Evolutionary conservation across 2,329 filamentous ascomycete species (phyloP).

Genomic region (Aspergillus viridinutans): DNA sequence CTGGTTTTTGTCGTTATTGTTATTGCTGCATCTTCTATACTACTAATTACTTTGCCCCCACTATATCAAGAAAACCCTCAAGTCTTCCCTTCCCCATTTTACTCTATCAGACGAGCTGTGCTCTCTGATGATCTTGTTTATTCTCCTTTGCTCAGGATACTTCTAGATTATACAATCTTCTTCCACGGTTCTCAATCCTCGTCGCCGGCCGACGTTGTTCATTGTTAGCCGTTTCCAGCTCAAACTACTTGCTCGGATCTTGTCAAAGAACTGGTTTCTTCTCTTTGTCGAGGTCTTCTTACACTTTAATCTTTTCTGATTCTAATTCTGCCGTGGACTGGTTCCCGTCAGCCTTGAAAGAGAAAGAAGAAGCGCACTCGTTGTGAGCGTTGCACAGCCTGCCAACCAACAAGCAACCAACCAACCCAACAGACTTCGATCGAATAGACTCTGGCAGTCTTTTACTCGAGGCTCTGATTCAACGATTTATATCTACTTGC

Average conservation of each 20-base stretch:
- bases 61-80: conserved; percentile 29
- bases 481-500: conserved; percentile 10
- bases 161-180: conserved; percentile 20
- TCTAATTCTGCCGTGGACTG: conserved; percentile 30
- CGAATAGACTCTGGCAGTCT: conserved; percentile 29
- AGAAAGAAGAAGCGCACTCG: conserved; percentile 13
- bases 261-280: conserved; percentile 1
- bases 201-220: conserved; percentile 33
- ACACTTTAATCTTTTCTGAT: conserved; percentile 12
- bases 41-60: conserved; percentile 8
- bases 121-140: conserved; percentile 30
- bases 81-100: conserved; percentile 21
- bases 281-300: conserved; percentile 8
- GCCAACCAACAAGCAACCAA: conserved; percentile 14
- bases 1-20: conserved; percentile 44
- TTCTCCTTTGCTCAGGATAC: conserved; percentile 25
- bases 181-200: conserved; percentile 17
- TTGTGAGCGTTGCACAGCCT: conserved; percentile 12
- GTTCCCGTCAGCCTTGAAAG: conserved; percentile 21
- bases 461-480: conserved; percentile 11
- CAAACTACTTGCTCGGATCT: conserved; percentile 13
- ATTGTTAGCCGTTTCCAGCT: conserved; percentile 24
- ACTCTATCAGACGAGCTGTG: conserved; percentile 31
- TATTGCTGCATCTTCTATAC: conserved; percentile 36
- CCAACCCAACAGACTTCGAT: conserved; percentile 9